Base-by-base conservation (phyloP, 2,329 filamentous ascomycete genomes). In the Fusarium sp. region DNA sequence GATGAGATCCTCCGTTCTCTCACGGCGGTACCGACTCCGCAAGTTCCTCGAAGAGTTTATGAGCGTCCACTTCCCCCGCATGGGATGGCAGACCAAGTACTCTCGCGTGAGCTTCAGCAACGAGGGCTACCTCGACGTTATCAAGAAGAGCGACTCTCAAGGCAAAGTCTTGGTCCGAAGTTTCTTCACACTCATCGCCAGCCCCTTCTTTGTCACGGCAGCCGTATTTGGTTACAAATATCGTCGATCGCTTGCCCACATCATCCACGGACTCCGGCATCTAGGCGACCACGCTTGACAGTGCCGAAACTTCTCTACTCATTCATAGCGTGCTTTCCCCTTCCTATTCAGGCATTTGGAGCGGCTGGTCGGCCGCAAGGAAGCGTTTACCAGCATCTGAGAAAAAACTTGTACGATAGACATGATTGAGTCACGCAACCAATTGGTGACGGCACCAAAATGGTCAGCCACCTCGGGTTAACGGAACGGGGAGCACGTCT, bases 41-140 rank as follows among this genome's bases (percentile, higher is more conserved):
- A 99, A 99, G 83, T 91, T 87, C 74, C 85, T 98, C 15, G 97
- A 99, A 80, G 97, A 99, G 85, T 90, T 89, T 37, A 85, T 98
- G 62, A 94, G 93, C 62, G 89, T 93, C 15, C 92, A 93, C 77
- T 79, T 97, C 3, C 97, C 97, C 0, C 85, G 88, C 30, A 83
- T 95, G 14, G 97, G 96, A 1, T 98, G 96, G 92, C 91, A 93
- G 80, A 99, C 97, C 2, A 95, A 98, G 84, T 99, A 99, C 81
- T 91, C 93, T 1, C 89, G 96, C 22, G 92, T 99, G 10, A 98
- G 95, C 76, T 99, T 99, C 81, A 94, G 94, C 68, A 98, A 98
- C 79, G 93, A 97, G 84, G 87, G 94, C 22, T 99, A 99, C 82
- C 94, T 93, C 1, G 92, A 97, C 70, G 93, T 98, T 4, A 88